A percentile compares a stretch with the other conserved stretches of the same genome.
Conservation (phyloP, 768 basidiomycete species). For the Tricholomella constricta region DNA sequence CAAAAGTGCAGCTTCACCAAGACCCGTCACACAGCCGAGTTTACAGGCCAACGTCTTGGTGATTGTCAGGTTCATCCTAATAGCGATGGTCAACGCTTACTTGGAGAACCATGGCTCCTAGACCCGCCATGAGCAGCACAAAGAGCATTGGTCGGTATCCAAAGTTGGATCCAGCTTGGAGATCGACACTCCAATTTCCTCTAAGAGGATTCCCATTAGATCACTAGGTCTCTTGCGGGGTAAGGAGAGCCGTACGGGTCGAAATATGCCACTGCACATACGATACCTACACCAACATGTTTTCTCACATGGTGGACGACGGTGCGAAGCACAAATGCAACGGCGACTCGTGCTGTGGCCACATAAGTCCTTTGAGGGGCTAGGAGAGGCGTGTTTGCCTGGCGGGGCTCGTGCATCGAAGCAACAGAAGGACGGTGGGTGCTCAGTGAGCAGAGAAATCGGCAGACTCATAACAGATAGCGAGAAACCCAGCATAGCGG, state of each 20-base stretch:
- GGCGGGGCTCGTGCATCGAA: no score
- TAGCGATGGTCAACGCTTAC: conserved; percentile 24
- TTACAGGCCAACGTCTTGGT: conserved; percentile 62
- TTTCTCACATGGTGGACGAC: conserved; percentile 30
- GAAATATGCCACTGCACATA: conserved; percentile 76
- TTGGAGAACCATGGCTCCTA: conserved; percentile 72
- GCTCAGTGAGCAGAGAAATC: conserved; percentile 9
- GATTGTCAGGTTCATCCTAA: background rate
- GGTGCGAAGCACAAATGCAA: background rate
- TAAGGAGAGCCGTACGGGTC: conserved; percentile 53
- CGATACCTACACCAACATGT: conserved; percentile 67
- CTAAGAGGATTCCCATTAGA: conserved; percentile 27
- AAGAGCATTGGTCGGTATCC: conserved; percentile 75
- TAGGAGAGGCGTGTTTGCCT: no score
- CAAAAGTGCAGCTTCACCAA: conserved; percentile 40
- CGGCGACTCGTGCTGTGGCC: background rate
- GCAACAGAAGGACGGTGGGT: conserved; percentile 7
- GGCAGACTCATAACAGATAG: conserved; percentile 30
- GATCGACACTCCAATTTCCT: conserved; percentile 81
- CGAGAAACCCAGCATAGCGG: conserved; percentile 32
- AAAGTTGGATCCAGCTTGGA: conserved; percentile 74
- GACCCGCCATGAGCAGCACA: conserved; percentile 61
- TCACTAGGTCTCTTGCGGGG: background rate
- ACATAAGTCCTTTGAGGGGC: background rate
- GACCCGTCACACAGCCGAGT: conserved; percentile 68